Percentiles rank a stretch among this genome's conserved stretches.
Conservation (phyloP, 2,329 filamentous ascomycete species). For the Nakataea oryzae region DNA sequence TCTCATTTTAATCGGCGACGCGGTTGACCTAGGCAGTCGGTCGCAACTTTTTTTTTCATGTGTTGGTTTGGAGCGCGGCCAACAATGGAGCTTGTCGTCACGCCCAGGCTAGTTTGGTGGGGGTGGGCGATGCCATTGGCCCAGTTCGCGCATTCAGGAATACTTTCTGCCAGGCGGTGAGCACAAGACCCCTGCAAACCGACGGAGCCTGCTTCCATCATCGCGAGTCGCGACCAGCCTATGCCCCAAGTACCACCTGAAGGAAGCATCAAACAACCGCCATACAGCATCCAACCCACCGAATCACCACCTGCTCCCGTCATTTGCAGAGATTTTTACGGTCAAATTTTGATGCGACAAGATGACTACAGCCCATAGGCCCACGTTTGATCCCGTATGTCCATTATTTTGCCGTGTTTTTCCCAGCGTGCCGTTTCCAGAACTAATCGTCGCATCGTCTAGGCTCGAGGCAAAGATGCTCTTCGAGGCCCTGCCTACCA, state of each 20-base stretch:
- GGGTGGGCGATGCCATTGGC: background rate
- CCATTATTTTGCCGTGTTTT: background rate
- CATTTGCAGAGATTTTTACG: background rate
- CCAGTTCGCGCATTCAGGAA: background rate
- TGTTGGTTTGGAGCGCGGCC: background rate
- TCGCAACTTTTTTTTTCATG: background rate
- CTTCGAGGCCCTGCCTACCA: constrained; percentile 90
- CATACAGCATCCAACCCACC: background rate
- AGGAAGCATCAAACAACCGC: background rate
- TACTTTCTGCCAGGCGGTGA: constrained; percentile 14
- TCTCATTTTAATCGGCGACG: background rate
- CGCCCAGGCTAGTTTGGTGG: background rate
- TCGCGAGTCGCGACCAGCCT: background rate
- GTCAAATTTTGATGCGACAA: constrained; percentile 8
- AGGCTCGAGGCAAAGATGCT: constrained; percentile 91
- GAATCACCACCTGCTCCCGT: too few relatives aligned
- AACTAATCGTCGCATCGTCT: constrained; percentile 15
- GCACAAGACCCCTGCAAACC: background rate
- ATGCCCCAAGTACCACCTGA: background rate
- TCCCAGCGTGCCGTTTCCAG: background rate
- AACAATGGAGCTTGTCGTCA: background rate
- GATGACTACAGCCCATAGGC: constrained; percentile 69
- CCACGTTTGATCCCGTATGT: constrained; percentile 87
- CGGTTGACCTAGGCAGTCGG: background rate
- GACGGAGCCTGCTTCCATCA: background rate